These are phyloP conservation scores for Pseudonitzschia multistriata DNA, from an alignment of 108 stramenopile species.

Conservation along the genomic window DNA sequence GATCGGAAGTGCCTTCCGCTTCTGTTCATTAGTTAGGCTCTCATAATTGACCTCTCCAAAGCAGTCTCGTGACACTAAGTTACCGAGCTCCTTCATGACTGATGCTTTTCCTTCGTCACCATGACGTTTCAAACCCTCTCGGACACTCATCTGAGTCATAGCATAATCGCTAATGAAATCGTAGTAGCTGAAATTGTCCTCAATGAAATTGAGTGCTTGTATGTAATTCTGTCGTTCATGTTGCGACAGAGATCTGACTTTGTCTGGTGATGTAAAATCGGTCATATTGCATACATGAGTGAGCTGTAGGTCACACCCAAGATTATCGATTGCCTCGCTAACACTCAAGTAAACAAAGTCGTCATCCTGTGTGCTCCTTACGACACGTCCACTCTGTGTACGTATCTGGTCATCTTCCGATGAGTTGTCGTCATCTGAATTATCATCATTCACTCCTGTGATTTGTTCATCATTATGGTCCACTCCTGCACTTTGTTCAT, in stretches of 20 bases:
- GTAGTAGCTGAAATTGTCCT: too few relatives aligned
- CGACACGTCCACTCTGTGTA: neutral
- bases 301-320: too few relatives aligned
- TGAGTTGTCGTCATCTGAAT: slow-evolving; percentile 11
- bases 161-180: too few relatives aligned
- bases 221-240: too few relatives aligned
- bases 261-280: too few relatives aligned
- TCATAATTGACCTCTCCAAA: neutral
- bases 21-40: slow-evolving; percentile 7
- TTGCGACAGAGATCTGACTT: too few relatives aligned
- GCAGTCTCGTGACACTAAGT: neutral
- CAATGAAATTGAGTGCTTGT: too few relatives aligned
- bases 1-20: slow-evolving; percentile 8
- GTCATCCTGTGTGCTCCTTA: slow-evolving; percentile 8
- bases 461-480: slow-evolving; percentile 6
- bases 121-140: slow-evolving; percentile 31
- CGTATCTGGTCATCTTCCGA: neutral
- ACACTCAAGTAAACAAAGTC: too few relatives aligned
- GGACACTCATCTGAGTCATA: slow-evolving; percentile 1
- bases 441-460: slow-evolving; percentile 7
- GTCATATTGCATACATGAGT: too few relatives aligned
- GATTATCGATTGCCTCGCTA: too few relatives aligned
- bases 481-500: slow-evolving; percentile 6
- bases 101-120: slow-evolving; percentile 13
- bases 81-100: neutral